Evolutionary conservation across 2,329 filamentous ascomycete species (phyloP), one percentile per base, ranked within the genome.

Genomic region (Mycosphaerella sp.): DNA sequence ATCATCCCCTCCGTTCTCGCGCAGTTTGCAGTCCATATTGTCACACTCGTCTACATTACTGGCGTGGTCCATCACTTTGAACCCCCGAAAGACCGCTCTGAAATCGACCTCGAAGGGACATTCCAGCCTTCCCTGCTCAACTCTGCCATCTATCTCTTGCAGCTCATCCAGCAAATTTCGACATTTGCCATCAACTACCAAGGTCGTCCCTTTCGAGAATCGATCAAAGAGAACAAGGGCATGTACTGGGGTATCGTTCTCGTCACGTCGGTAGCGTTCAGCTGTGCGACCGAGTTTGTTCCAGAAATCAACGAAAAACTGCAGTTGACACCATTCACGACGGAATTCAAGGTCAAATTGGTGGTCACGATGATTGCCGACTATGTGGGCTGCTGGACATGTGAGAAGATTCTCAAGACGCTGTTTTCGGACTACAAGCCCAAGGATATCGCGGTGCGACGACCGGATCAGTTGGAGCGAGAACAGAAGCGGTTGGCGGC

Each of bases 141-240:
- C 78, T 93, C 87, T 45, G 93, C 93, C 53, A 89, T 98, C 64
- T 98, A 97, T 72, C 87, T 98, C 26, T 82, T 98, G 40, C 93
- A 97, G 68, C 84, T 98, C 48, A 97, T 98, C 72, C 93, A 98
- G 73, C 93, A 98, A 73, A 95, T 98, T 68, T 96, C 91, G 23
- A 98, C 93, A 2, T 98, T 98, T 67, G 91, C 93, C 57, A 95
- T 98, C 78, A 98, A 98, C 78, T 98, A 98, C 77, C 93, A 98
- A 73, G 93, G 93, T 55, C 87, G 93, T 8, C 93, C 93, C 10
- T 98, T 98, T 86, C 88, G 93, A 56, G 93, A 98, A 74, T 87
- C 87, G 21, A 89, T 98, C 62, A 85, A 87, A 4, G 93, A 96
- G 75, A 98, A 98, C 78, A 87, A 84, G 72, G 90, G 89, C 70